Conservation (phyloP, 2,329 filamentous ascomycete species). For the Fusarium neocosmosporiellum region DNA sequence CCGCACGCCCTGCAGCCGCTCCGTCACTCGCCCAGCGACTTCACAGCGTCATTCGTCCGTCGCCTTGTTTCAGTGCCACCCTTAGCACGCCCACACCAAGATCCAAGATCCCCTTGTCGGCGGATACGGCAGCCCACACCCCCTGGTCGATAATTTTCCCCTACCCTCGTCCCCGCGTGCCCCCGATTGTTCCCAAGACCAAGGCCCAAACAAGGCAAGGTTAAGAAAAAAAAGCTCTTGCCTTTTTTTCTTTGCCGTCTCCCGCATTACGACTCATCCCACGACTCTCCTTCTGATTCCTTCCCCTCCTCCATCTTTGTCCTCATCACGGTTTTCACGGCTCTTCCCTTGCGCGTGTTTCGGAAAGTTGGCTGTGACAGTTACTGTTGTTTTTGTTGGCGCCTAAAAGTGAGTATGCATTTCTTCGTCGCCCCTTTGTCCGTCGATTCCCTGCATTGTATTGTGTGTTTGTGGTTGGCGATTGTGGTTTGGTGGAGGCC, state of each 20-base stretch:
- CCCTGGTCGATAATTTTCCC: slow-evolving; percentile 48
- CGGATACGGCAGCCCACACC: slow-evolving; percentile 45
- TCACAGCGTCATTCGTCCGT: slow-evolving; percentile 44
- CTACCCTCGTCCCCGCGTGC: slow-evolving; percentile 47
- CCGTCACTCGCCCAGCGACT: slow-evolving; percentile 41
- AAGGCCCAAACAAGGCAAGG: slow-evolving; percentile 48
- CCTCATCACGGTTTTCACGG: slow-evolving; percentile 54
- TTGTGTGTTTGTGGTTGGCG: slow-evolving; percentile 18
- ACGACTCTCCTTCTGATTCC: slow-evolving; percentile 49
- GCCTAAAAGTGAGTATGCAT: slow-evolving; percentile 63
- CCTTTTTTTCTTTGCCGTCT: slow-evolving; percentile 46
- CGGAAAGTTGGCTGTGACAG: slow-evolving; percentile 56
- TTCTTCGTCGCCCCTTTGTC: slow-evolving; percentile 25
- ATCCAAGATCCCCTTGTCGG: slow-evolving; percentile 48
- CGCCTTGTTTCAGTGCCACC: slow-evolving; percentile 47
- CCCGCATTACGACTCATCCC: slow-evolving; percentile 48
- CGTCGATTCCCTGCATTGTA: slow-evolving; percentile 34
- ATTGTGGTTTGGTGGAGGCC: slow-evolving; percentile 29
- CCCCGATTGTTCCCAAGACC: slow-evolving; percentile 47
- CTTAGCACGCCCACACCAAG: slow-evolving; percentile 42
- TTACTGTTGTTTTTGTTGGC: slow-evolving; percentile 62
- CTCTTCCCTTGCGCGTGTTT: slow-evolving; percentile 62
- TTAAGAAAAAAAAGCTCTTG: slow-evolving; percentile 51
- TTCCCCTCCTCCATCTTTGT: slow-evolving; percentile 49
- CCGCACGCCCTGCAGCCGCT: slow-evolving; percentile 42